A percentile compares a stretch with the other conserved stretches of the same genome.
Conservation (phyloP, 1,139 yeast genomes). For the Hanseniaspora sp. region DNA sequence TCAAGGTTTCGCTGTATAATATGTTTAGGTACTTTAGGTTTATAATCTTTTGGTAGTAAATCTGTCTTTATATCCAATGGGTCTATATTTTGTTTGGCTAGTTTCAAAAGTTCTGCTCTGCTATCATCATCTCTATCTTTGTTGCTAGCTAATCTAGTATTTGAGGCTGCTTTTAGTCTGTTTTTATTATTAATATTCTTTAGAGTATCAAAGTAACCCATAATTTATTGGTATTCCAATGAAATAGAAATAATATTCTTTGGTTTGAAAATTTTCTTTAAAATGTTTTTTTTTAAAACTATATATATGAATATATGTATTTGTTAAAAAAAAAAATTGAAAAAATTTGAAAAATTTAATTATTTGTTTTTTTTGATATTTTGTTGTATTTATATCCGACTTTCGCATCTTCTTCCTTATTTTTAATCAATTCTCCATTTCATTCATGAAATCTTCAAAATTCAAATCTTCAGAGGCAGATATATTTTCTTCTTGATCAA, state of each 20-base stretch:
- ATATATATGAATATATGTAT: too few species aligned
- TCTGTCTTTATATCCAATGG: conserved; percentile 14
- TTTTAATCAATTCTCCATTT: conserved; percentile 1
- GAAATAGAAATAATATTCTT: too few species aligned
- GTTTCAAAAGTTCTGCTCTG: neutral
- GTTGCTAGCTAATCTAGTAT: neutral
- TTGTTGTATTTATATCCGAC: too few species aligned
- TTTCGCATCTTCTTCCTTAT: too few species aligned
- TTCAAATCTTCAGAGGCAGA: neutral
- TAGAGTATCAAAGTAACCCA: conserved; percentile 15
- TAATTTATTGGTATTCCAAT: neutral
- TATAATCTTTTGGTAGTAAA: conserved; percentile 26
- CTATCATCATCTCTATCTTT: neutral
- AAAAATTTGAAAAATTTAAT: too few species aligned
- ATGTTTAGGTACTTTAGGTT: conserved; percentile 33
- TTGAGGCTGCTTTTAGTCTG: neutral
- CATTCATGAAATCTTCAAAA: conserved; percentile 7
- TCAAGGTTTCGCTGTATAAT: conserved; percentile 52
- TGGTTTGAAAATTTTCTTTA: too few species aligned
- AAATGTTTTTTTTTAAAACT: too few species aligned
- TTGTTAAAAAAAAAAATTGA: too few species aligned
- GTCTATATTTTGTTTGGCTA: conserved; percentile 4
- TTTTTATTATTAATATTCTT: conserved; percentile 2
- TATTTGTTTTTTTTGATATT: too few species aligned
- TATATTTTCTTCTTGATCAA: neutral